Evolutionary conservation across 768 basidiomycete species (phyloP), one percentile per base, ranked within the genome.

Genomic region (Leccinum subgranulosum): DNA sequence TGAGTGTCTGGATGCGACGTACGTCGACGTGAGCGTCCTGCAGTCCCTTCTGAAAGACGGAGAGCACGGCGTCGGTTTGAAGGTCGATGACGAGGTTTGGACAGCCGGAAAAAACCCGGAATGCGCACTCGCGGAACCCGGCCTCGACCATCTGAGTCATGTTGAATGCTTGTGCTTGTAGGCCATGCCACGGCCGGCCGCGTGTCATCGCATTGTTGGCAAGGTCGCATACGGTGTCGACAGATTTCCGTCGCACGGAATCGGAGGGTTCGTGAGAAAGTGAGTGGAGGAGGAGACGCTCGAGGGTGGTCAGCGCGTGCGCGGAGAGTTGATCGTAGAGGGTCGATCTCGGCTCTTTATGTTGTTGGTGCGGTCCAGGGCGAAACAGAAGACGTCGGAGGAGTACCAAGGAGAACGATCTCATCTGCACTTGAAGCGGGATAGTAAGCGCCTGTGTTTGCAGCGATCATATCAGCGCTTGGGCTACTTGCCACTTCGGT

Each of bases 331-430:
- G 86, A 73, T 93, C 91, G 65, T 91, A 92, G 10, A 92, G 78
- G 2, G 86, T 81, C n/a, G 81, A 69, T n/a, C 79, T 75, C 15
- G 75, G 72, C 8, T 66, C 67, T 62, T 72, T 77, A 48, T 62
- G 64, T 17, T 65, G 74, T 49, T 62, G 72, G 33, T 69, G 62
- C 0, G 70, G 81, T 2, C 82, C 73, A 0, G 85, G 65, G 7
- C 90, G 83, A 71, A 93, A 92, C 29, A 91, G 81, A 4, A 93
- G 79, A 6, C 91, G 83, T 9, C 91, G 84, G 28, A 92, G 81
- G 29, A 92, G 82, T 10, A 93, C 90, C 28, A 92, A 77, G 2
- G 90, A 90, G 72, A 92, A 92, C 0, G 88, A 88, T 28, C 90
- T 85, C 90, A 92, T 53, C 29, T 55, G 34, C 25, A n/a, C 3